Percentiles rank a stretch among this genome's conserved stretches.
These are phyloP conservation scores for Phyllosticta citriasiana DNA, from an alignment of 2,329 filamentous ascomycete genomes.

Conservation along the genomic window DNA sequence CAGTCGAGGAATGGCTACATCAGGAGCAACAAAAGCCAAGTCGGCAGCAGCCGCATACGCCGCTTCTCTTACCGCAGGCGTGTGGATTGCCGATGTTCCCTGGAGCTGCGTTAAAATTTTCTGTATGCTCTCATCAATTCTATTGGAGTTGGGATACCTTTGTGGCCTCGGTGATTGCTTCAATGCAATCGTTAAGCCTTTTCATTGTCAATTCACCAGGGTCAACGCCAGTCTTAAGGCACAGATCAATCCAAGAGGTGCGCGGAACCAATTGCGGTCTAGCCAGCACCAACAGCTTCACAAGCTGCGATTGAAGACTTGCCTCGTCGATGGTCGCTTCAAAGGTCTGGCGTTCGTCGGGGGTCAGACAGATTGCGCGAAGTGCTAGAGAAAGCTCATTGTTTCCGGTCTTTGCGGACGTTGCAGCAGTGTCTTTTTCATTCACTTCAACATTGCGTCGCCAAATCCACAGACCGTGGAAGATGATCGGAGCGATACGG, in stretches of 20 bases:
- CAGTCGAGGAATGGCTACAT: slow-evolving; percentile 65
- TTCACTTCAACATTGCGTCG: slow-evolving; percentile 53
- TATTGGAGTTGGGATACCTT: slow-evolving; percentile 40
- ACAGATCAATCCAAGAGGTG: slow-evolving; percentile 81
- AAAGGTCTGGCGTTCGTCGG: slow-evolving; percentile 39
- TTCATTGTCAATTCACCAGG: slow-evolving; percentile 66
- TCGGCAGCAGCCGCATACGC: slow-evolving; percentile 82
- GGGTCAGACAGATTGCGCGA: slow-evolving; percentile 52
- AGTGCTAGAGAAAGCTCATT: slow-evolving; percentile 52
- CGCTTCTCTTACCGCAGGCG: slow-evolving; percentile 48
- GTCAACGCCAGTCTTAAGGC: slow-evolving; percentile 69
- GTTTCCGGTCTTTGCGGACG: slow-evolving; percentile 54
- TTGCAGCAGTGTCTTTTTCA: slow-evolving; percentile 70
- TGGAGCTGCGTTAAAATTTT: slow-evolving; percentile 14
- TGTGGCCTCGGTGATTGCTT: slow-evolving; percentile 51
- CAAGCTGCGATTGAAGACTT: slow-evolving; percentile 58
- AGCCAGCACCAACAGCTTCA: slow-evolving; percentile 67
- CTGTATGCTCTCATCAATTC: too few species aligned
- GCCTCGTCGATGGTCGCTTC: slow-evolving; percentile 37
- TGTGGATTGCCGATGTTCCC: slow-evolving; percentile 13
- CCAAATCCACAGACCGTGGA: slow-evolving; percentile 72
- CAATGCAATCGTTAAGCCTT: slow-evolving; percentile 54
- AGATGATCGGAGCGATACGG: slow-evolving; percentile 52
- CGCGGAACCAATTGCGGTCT: slow-evolving; percentile 67
- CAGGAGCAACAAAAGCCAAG: slow-evolving; percentile 85